phyloP scores from a whole-genome alignment of 352 stramenopile genomes.

The Pythium plurisporium region DNA sequence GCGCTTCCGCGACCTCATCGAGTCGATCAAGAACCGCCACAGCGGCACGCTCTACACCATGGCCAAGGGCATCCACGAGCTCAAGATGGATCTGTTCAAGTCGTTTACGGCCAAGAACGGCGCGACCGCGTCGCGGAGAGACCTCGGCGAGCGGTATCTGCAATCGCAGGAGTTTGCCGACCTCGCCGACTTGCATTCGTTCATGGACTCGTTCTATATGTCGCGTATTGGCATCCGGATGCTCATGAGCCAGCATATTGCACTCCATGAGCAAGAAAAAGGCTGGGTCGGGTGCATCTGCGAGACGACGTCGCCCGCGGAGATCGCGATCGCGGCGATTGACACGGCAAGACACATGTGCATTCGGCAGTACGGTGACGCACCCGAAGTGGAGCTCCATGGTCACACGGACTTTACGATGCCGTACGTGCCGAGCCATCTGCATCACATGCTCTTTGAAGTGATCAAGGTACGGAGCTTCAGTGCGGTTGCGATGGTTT shows the following conservation, averaged over 20 bases:
- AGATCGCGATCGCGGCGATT: constrained; percentile 96
- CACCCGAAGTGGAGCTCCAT: constrained; percentile 97
- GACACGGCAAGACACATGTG: constrained; percentile 99
- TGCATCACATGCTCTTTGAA: constrained; percentile 99
- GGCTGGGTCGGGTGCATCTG: constrained; percentile 94
- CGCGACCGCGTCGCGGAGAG: constrained; percentile 28
- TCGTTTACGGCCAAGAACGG: constrained; percentile 55
- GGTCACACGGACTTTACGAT: constrained; percentile 98
- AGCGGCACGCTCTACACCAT: constrained; percentile 98
- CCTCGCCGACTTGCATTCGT: constrained; percentile 94
- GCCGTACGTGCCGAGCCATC: constrained; percentile 93
- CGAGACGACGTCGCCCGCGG: constrained; percentile 93
- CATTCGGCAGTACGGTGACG: constrained; percentile 98
- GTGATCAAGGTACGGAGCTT: constrained; percentile 89
- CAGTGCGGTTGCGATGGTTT: not conserved
- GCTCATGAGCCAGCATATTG: constrained; percentile 99
- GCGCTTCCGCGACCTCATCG: constrained; percentile 92
- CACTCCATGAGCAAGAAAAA: constrained; percentile 88
- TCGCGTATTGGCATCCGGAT: constrained; percentile 99
- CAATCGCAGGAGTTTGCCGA: constrained; percentile 84
- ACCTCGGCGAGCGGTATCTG: constrained; percentile 65
- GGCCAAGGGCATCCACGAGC: constrained; percentile 97
- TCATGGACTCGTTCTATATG: constrained; percentile 99
- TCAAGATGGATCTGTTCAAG: constrained; percentile 88
- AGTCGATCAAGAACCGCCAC: constrained; percentile 97